Base-by-base conservation (phyloP, 352 stramenopile genomes). In the Phytophthora hybrid region DNA sequence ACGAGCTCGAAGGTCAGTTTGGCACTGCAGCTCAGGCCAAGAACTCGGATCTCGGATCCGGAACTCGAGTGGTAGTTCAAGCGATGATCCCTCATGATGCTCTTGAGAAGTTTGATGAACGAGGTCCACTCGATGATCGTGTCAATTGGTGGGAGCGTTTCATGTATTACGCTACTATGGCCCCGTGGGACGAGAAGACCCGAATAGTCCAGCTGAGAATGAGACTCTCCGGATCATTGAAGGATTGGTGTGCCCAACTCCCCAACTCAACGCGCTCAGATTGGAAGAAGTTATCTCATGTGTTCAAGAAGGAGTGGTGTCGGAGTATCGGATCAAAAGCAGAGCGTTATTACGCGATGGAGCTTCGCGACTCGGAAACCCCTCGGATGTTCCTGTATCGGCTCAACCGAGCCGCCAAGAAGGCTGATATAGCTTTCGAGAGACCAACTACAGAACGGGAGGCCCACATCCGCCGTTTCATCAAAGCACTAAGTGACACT, bases 81-180 rank as follows among this genome's bases (percentile, higher is more conserved):
- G 23, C 23, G 1, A 26, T 26, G 23, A 3, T 26, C 23, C 23
- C 23, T 26, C 23, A 26, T 26, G 23, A 26, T 26, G 23, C 23
- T 3, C 23, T 26, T 26, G 34, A 62, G 11, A 52, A 51, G 26
- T 62, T 62, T 4, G 19, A 51, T 16, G 56, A 63, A 7, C 21
- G 19, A 7, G 32, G n/a, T 3, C 7, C 32, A 0, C 31, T 61
- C 3, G 55, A 52, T 0, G 55, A 61, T 8, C 56, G 56, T 8
- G 56, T 51, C 5, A 52, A 63, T 13, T 53, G 56, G 56, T 63
- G 56, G 37, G 37, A 63, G 23, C 37, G 56, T 8, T 63, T 63
- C 56, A 63, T 63, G 56, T 37, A 63, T 21, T 53, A 53, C 3
- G 56, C 37, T 11, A 53, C 37, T 1, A 63, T 63, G 37, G 37